Evolutionary conservation across 225 moss, liverwort and hornwort species (phyloP).

Genomic region (Straminergon stramineum): DNA sequence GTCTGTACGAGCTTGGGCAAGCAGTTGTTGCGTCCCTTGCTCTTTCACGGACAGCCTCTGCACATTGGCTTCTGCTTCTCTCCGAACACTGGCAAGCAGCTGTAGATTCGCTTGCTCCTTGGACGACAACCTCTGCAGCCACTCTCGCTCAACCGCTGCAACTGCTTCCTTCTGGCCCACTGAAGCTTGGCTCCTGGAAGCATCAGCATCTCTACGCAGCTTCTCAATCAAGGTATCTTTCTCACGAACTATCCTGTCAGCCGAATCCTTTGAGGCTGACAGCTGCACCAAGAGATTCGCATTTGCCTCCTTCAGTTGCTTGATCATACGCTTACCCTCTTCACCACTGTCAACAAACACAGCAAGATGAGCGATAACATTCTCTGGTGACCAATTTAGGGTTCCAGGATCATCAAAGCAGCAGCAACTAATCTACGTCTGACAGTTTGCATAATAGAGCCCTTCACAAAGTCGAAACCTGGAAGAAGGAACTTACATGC

Average conservation of each 20-base stretch:
- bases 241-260: background rate
- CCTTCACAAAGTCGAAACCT: background rate
- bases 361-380: background rate
- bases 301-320: background rate
- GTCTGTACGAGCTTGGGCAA: background rate
- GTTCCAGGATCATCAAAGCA: background rate
- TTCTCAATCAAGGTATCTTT: conserved; percentile 2
- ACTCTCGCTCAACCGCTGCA: background rate
- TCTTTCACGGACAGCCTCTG: background rate
- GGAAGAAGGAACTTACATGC: background rate
- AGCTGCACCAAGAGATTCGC: background rate
- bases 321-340: background rate
- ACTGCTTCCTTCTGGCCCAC: conserved; percentile 4
- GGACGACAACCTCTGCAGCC: background rate
- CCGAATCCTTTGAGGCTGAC: background rate
- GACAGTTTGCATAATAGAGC: background rate
- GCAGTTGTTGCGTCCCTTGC: background rate
- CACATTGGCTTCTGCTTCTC: conserved; percentile 1
- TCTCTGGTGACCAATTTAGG: background rate
- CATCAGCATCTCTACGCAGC: background rate
- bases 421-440: background rate
- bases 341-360: background rate
- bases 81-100: conserved; percentile 1
- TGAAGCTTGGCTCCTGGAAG: background rate
- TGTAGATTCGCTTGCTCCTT: background rate